Conservation (phyloP, 306 rosid genomes). For the Malus domestica region ASM211411v1 NC_041794.1:25737501-25738000, state of each 20-base stretch:
- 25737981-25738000: conserved; percentile 90
- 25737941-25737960: conserved; percentile 24
- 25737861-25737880: conserved; percentile 45
- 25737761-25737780: neutral
- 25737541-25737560: conserved; percentile 31
- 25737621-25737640: conserved; percentile 74
- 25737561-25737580: conserved; percentile 94
- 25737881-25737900: conserved; percentile 16
- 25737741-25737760: neutral
- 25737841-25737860: conserved; percentile 93
- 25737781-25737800: conserved; percentile 49
- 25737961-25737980: conserved; percentile 98
- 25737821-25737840: conserved; percentile 93
- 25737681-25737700: neutral
- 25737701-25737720: neutral
- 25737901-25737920: conserved; percentile 11
- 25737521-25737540: neutral
- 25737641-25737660: neutral
- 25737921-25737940: conserved; percentile 8
- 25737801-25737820: conserved; percentile 97
- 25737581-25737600: conserved; percentile 91
- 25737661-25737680: neutral
- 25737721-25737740: neutral
- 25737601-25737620: conserved; percentile 99
- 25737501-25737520: neutral